Percentiles rank a stretch among this genome's conserved stretches.
phyloP scores from a whole-genome alignment of 2,329 filamentous ascomycete species.

The Aspergillus neotritici region DNA sequence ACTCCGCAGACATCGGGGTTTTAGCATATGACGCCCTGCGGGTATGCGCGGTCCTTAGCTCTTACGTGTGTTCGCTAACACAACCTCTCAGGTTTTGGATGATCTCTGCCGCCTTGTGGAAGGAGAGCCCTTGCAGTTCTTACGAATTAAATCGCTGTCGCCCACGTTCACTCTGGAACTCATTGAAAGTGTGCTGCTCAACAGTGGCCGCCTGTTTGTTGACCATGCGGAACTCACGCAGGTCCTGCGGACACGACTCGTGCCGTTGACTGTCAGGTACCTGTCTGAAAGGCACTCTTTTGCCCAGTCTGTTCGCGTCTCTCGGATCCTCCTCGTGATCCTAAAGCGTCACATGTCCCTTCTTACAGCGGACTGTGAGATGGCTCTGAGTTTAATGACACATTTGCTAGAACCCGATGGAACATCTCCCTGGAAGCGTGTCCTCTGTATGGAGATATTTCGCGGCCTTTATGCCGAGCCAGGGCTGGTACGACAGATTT shows the following conservation, averaged over 20 bases:
- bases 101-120: conserved; percentile 86
- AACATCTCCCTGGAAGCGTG: conserved; percentile 74
- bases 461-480: conserved; percentile 79
- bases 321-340: conserved; percentile 76
- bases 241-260: conserved; percentile 67
- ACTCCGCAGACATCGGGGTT: conserved; percentile 60
- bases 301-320: conserved; percentile 71
- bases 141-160: conserved; percentile 71
- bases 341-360: conserved; percentile 71
- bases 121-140: conserved; percentile 73
- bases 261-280: conserved; percentile 75
- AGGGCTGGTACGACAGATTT: conserved; percentile 71
- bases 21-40: conserved; percentile 82
- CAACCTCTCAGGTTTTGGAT: conserved; percentile 61
- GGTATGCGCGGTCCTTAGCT: conserved; percentile 37
- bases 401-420: conserved; percentile 81
- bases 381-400: conserved; percentile 73
- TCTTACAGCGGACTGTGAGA: conserved; percentile 72
- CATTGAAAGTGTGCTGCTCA: conserved; percentile 82
- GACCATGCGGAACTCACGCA: conserved; percentile 74
- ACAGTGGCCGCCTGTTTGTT: conserved; percentile 74
- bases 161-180: conserved; percentile 84
- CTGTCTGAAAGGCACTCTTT: conserved; percentile 75
- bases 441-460: conserved; percentile 86
- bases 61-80: conserved; percentile 4